Evolutionary conservation across 805 yeast genomes (phyloP).

Genomic region (Monosporozyma yasuniensis): DNA sequence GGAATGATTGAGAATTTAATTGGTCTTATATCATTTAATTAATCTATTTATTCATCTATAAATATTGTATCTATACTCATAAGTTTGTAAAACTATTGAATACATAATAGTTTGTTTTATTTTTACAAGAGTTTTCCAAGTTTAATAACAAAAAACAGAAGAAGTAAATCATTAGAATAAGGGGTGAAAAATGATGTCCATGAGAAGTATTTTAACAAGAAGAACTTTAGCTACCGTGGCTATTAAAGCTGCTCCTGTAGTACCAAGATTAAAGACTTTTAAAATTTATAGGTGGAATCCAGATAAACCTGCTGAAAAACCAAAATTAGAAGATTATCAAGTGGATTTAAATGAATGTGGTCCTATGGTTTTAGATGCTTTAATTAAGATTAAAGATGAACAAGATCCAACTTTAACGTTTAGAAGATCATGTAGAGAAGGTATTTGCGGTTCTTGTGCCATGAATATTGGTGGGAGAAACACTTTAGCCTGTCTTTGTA

Average conservation of each 20-base stretch:
- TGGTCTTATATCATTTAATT: background rate
- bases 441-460: constrained; percentile 99
- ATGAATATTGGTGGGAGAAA: constrained; percentile 98
- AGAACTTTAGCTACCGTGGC: constrained; percentile 6
- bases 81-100: background rate
- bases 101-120: background rate
- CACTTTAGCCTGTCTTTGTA: constrained; percentile 93
- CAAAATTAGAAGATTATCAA: constrained; percentile 72
- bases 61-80: background rate
- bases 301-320: constrained; percentile 88
- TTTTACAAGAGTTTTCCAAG: background rate
- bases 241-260: constrained; percentile 25
- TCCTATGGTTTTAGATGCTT: constrained; percentile 95
- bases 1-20: background rate
- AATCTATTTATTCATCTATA: background rate
- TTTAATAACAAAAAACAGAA: background rate
- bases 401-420: constrained; percentile 92
- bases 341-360: constrained; percentile 88
- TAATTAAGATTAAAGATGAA: constrained; percentile 90
- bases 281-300: constrained; percentile 98
- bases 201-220: background rate
- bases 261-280: constrained; percentile 66
- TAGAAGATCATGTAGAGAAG: constrained; percentile 98
- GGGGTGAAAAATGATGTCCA: background rate
- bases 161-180: background rate